Conservation (phyloP, 331 rosid genomes). For the Erythrophleum ivorense region DNA sequence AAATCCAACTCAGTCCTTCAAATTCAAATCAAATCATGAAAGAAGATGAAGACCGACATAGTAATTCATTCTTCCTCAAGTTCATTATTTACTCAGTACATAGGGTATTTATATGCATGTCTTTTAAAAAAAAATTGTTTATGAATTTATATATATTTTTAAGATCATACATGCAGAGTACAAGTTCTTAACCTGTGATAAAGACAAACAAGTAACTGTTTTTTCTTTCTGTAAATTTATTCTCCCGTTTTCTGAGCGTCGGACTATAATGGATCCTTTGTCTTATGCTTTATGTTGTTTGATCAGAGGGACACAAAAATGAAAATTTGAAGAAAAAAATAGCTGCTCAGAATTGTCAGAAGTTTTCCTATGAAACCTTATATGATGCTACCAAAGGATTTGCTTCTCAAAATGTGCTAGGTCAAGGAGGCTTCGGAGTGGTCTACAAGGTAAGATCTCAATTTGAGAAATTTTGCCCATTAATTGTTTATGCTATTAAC, state of each 20-base stretch:
- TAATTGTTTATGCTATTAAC: background rate
- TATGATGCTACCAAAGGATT: slow-evolving; percentile 59
- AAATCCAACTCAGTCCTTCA: no score
- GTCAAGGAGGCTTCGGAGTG: slow-evolving; percentile 71
- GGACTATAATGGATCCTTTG: background rate
- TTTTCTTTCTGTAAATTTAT: background rate
- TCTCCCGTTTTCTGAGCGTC: background rate
- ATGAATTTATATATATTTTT: no score
- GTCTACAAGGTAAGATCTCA: slow-evolving; percentile 32
- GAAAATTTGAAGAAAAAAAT: background rate
- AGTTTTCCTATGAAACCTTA: slow-evolving; percentile 41
- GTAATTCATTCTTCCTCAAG: no score
- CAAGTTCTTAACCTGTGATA: no score
- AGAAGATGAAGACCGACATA: no score
- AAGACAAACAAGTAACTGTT: no score
- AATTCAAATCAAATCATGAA: no score
- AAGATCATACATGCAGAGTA: no score
- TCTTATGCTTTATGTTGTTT: background rate
- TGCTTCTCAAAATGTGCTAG: slow-evolving; percentile 50
- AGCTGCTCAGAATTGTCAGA: background rate
- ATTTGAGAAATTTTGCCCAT: background rate
- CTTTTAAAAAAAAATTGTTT: no score
- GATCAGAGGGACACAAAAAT: background rate
- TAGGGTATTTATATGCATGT: no score
- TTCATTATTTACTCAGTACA: no score